These are phyloP conservation scores for Collariella sp. DNA, from an alignment of 495 filamentous ascomycete species.

Conservation along the genomic window DNA sequence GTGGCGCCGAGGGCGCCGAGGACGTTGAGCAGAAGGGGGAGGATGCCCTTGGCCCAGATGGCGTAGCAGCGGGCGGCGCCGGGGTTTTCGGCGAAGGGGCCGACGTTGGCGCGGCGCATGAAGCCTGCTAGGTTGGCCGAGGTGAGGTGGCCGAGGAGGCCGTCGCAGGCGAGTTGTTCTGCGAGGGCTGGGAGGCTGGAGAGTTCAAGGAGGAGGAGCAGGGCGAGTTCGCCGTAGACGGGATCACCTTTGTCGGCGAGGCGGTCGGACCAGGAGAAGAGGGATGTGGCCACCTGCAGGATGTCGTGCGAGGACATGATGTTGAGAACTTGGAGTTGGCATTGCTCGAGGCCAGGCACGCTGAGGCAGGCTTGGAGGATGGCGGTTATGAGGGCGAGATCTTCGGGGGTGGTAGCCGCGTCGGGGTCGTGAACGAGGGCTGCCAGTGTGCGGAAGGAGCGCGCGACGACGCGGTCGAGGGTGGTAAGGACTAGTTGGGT, in stretches of 20 bases:
- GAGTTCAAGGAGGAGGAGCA: conserved; percentile 80
- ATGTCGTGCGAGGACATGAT: conserved; percentile 58
- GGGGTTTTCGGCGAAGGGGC: conserved; percentile 51
- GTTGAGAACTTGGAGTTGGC: conserved; percentile 55
- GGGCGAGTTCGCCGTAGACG: conserved; percentile 83
- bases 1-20: conserved; percentile 70
- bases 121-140: conserved; percentile 66
- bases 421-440: conserved; percentile 58
- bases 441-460: conserved; percentile 70
- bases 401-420: conserved; percentile 45
- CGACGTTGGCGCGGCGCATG: conserved; percentile 59
- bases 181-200: conserved; percentile 74
- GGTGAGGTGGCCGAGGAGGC: conserved; percentile 64
- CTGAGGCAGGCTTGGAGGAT: conserved; percentile 74
- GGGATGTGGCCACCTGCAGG: conserved; percentile 69
- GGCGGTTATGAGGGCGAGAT: conserved; percentile 82
- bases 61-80: conserved; percentile 56
- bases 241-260: conserved; percentile 69
- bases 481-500: conserved; percentile 58
- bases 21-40: conserved; percentile 86
- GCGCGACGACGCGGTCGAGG: conserved; percentile 66
- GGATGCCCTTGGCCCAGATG: conserved; percentile 81
- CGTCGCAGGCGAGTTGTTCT: conserved; percentile 81
- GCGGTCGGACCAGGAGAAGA: conserved; percentile 92
- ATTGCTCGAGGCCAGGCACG: conserved; percentile 55